These are phyloP conservation scores for Gossypium turneri DNA, from an alignment of 345 rosid species.

Conservation along the genomic window DNA sequence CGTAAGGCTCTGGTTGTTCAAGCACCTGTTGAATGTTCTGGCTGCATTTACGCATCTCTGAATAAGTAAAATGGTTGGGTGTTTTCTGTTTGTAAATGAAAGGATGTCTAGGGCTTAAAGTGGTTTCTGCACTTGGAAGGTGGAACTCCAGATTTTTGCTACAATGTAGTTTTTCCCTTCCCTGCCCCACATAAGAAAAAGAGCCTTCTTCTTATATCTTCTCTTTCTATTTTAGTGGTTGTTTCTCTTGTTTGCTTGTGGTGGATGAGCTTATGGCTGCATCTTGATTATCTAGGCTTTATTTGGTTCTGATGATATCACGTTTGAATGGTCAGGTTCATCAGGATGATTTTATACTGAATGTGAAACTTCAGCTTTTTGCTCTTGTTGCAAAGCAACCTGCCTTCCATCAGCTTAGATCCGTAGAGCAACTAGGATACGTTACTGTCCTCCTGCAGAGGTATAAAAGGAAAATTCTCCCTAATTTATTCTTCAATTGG, in stretches of 20 bases:
- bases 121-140: not conserved
- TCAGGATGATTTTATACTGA: constrained; percentile 68
- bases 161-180: not conserved
- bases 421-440: constrained; percentile 95
- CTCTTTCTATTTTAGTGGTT: constrained; percentile 1
- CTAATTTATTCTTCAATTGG: not conserved
- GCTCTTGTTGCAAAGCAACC: constrained; percentile 79
- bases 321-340: constrained; percentile 51
- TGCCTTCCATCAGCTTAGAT: constrained; percentile 94
- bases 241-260: constrained; percentile 9
- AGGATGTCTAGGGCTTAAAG: not conserved
- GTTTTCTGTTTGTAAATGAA: not conserved
- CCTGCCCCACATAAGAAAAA: not conserved
- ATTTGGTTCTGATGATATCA: constrained; percentile 10
- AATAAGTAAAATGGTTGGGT: not conserved
- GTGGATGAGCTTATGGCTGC: constrained; percentile 11
- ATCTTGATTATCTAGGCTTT: not conserved
- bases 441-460: constrained; percentile 69
- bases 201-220: constrained; percentile 7
- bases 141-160: not conserved
- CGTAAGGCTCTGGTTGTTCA: not conserved
- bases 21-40: not conserved
- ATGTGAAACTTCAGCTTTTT: constrained; percentile 80
- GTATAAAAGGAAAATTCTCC: constrained; percentile 28
- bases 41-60: not conserved